Evolutionary conservation across 148 eudicot species (phyloP).

Genomic region (Persicaria maculosa): DNA sequence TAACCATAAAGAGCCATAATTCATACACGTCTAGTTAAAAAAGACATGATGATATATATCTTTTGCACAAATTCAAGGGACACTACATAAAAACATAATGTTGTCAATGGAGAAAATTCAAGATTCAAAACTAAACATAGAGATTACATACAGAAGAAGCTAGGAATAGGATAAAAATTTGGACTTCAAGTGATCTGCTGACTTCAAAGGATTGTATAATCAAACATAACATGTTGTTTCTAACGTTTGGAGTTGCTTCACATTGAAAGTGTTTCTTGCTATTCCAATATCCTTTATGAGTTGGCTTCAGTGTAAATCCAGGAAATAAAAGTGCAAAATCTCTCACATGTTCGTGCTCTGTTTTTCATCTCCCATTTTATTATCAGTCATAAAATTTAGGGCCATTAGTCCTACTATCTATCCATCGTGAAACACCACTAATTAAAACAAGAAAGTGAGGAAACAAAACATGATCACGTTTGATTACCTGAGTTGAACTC

Average conservation of each 20-base stretch:
- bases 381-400: neutral
- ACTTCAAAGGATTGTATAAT: too few relatives aligned
- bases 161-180: too few relatives aligned
- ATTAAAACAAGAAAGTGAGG: neutral
- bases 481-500: constrained; percentile 57
- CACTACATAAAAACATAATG: neutral
- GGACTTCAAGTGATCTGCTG: neutral
- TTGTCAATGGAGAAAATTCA: neutral
- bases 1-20: neutral
- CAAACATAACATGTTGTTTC: too few relatives aligned
- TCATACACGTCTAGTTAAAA: neutral
- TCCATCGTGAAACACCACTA: neutral
- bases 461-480: neutral
- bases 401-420: neutral
- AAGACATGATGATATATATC: neutral
- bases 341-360: too few relatives aligned
- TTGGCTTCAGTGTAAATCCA: too few relatives aligned
- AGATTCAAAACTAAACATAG: neutral
- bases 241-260: too few relatives aligned
- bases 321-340: too few relatives aligned
- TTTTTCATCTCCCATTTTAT: too few relatives aligned
- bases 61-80: neutral
- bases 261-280: too few relatives aligned
- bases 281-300: too few relatives aligned
- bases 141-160: too few relatives aligned